Conservation (phyloP, 192 early-diverging fungal genomes). For the Coemansia sp. region DNA sequence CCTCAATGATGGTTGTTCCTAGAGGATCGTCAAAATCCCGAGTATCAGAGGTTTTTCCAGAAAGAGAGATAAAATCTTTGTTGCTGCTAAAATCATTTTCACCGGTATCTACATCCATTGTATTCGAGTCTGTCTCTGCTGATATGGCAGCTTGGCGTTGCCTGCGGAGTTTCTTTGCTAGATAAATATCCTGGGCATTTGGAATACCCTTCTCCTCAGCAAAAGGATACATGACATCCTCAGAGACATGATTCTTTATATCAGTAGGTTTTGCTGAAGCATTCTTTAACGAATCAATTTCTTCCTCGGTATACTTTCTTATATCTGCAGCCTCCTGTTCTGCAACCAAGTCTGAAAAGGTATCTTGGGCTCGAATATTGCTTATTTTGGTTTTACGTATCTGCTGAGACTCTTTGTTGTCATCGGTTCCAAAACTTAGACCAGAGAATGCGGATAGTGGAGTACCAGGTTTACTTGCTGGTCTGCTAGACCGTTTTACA, state of each 20-base stretch:
- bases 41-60: slow-evolving; percentile 11
- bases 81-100: background rate
- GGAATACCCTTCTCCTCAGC: slow-evolving; percentile 31
- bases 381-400: background rate
- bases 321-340: background rate
- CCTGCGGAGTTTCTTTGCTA: slow-evolving; percentile 42
- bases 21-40: slow-evolving; percentile 6
- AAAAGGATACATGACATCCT: slow-evolving; percentile 25
- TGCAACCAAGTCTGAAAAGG: too few relatives aligned
- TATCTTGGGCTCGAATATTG: too few relatives aligned
- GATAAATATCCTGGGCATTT: slow-evolving; percentile 35
- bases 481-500: slow-evolving; percentile 19
- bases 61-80: slow-evolving; percentile 27
- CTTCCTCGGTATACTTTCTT: slow-evolving; percentile 14
- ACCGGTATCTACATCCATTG: background rate
- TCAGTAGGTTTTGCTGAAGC: slow-evolving; percentile 1
- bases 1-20: slow-evolving; percentile 4
- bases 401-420: background rate
- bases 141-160: slow-evolving; percentile 24
- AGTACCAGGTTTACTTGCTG: slow-evolving; percentile 1
- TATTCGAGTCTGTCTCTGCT: slow-evolving; percentile 3
- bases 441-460: background rate
- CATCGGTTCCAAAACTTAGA: slow-evolving; percentile 11
- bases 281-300: slow-evolving; percentile 11
- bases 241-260: background rate